Evolutionary conservation across 805 yeast genomes (phyloP), one percentile per base, ranked within the genome.

Genomic region (Myxozyma sirexii): DNA sequence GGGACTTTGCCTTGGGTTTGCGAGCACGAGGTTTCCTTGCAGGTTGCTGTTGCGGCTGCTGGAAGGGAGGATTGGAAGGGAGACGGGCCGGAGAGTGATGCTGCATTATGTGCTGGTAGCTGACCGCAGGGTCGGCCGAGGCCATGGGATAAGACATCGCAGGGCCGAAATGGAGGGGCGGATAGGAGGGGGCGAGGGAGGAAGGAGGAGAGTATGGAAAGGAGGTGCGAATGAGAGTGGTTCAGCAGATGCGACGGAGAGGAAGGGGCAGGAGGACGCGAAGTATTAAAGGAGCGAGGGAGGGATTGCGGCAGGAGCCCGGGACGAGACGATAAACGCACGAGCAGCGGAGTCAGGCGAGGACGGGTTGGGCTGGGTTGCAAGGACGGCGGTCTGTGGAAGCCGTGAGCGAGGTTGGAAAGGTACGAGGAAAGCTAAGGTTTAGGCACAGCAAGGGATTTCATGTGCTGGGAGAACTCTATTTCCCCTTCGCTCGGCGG

Each of bases 1-100:
- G 19, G 10, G 49, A 17, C 27, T 38, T 44, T 5, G 50, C 21
- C 23, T 15, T 13, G 39, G 33, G 24, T 51, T 43, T 59, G 41
- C 63, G 56, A 15, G 52, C 60, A 13, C 56, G 48, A 10, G 49
- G 21, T 24, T 23, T 56, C 38, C 35, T 59, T 10, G 42, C 23
- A 13, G 41, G 31, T 37, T 37, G 45, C 49, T 24, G 31, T 31
- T 15, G 24, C n/a, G n/a, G 31, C 43, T 37, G 45, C 49, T 24
- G 31, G 43, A 26, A 26, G 26, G n/a, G 26, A 8, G 24, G 19
- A 13, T 26, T 31, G 42, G 27, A 15, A 15, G 37, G 45, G 35
- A 19, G 59, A 15, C 35, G 37, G 12, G 48, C 37, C 3, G 47
- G 23, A 10, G 21, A n/a, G n/a, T n/a, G 38, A 27, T n/a, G 10